Evolutionary conservation across 2,329 filamentous ascomycete species (phyloP).

Genomic region (Shiraia bambusicola): DNA sequence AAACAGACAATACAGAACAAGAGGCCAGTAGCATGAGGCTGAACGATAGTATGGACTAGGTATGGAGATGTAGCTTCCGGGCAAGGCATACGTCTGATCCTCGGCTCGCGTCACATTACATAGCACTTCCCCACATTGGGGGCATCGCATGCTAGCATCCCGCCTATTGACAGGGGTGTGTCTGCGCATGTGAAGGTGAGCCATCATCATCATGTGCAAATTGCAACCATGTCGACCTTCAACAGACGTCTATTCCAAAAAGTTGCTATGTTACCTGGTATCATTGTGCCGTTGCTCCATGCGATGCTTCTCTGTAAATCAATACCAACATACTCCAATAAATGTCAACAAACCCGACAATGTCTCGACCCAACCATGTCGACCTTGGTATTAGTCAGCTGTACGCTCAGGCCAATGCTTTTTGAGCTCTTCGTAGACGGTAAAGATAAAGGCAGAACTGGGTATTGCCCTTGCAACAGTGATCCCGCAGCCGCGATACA

Average conservation of each 20-base stretch:
- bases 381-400: constrained; percentile 6
- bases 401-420: constrained; percentile 35
- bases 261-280: constrained; percentile 12
- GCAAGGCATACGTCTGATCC: constrained; percentile 30
- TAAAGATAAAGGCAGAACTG: constrained; percentile 97
- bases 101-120: constrained; percentile 40
- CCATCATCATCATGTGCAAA: constrained; percentile 17
- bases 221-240: too few relatives aligned
- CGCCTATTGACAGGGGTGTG: constrained; percentile 17
- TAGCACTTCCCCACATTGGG: constrained; percentile 35
- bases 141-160: constrained; percentile 16
- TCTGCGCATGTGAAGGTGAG: constrained; percentile 31
- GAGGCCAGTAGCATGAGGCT: constrained; percentile 10
- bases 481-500: constrained; percentile 94
- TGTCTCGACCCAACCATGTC: too few relatives aligned
- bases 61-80: constrained; percentile 11
- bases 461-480: constrained; percentile 85
- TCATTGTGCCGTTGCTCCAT: constrained; percentile 10
- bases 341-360: background rate
- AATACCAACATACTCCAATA: constrained; percentile 7
- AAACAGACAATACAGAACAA: background rate
- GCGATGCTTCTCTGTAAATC: constrained; percentile 8
- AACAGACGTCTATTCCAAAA: too few relatives aligned
- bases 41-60: constrained; percentile 6
- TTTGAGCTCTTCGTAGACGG: constrained; percentile 87